Evolutionary conservation across 495 filamentous ascomycete species (phyloP), one percentile per base, ranked within the genome.

Genomic region (Penicillium lividum): DNA sequence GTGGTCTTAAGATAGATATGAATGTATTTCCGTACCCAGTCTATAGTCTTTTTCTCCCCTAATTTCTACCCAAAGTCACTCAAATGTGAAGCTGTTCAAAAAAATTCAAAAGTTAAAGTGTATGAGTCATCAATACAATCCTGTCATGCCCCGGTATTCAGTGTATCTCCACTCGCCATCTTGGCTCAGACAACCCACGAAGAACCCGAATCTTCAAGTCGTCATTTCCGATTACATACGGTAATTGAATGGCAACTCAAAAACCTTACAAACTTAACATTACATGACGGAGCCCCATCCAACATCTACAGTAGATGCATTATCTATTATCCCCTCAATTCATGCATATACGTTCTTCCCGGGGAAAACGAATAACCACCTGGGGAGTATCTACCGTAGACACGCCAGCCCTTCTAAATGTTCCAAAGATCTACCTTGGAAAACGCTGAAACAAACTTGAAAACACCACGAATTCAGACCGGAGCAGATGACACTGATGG

Each of bases 141-240:
- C 29, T 54, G 67, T 70, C 47, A 63, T 70, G 65, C 67, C 67
- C 67, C 67, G 67, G 67, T 70, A 70, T 68, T 68, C 65, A 46
- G 38, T 44, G 48, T 38, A 43, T 68, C 58, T 60, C 65, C 65
- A 68, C 65, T 49, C 15, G 28, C 36, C 36, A 43, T 42, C 31
- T 53, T 42, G 36, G 16, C 33, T 38, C 44, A 29, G 27, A 47
- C 28, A 49, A 49, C 28, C 27, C 46, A 49, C 31, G 46, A 49
- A 49, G 46, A 49, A 49, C 46, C 25, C 46, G 46, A 31, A 27
- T 49, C 44, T 49, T 16, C 15, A 49, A 16, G 28, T 28, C 31
- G 22, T 29, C 9, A 22, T 47, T 47, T 47, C 44, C 22, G 22
- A 11, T 29, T 27, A 6, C 22, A 22, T 11, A 40, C 38, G 38